Percentiles rank a stretch among this genome's conserved stretches.
These are phyloP conservation scores for Tilletiaria anomala DNA, from an alignment of 1,284 basidiomycete species.

Conservation along the genomic window DNA sequence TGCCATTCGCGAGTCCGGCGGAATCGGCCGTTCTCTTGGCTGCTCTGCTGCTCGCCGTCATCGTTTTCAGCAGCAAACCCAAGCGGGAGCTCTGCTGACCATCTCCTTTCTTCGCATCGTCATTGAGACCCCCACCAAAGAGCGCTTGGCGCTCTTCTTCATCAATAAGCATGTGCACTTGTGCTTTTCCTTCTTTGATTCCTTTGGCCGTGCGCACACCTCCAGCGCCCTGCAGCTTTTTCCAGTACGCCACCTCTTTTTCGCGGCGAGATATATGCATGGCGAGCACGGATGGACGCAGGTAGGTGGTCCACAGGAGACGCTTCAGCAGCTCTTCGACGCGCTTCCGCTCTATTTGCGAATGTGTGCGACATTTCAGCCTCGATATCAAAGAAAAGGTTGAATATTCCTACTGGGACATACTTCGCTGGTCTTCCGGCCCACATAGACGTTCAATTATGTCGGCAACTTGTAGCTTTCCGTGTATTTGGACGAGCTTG, in stretches of 20 bases:
- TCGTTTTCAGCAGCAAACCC: background rate
- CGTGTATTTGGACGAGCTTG: constrained; percentile 56
- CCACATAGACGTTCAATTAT: constrained; percentile 52
- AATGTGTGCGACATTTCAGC: too few relatives aligned
- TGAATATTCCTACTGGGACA: too few relatives aligned
- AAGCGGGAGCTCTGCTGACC: background rate
- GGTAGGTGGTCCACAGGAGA: constrained; percentile 21
- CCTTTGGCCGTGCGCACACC: constrained; percentile 40
- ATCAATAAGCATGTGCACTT: constrained; percentile 31
- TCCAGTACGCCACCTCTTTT: constrained; percentile 30
- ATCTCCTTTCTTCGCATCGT: background rate
- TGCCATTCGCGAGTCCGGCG: background rate
- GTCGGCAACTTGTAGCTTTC: constrained; percentile 64
- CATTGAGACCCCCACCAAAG: background rate
- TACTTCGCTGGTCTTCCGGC: too few relatives aligned
- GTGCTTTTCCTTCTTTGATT: constrained; percentile 32
- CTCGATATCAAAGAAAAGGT: too few relatives aligned
- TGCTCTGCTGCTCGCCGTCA: too few relatives aligned
- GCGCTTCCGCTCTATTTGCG: too few relatives aligned
- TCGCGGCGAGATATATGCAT: constrained; percentile 40
- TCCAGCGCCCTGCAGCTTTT: constrained; percentile 18
- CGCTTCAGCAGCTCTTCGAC: constrained; percentile 8
- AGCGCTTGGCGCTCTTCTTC: constrained; percentile 33
- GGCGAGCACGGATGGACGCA: constrained; percentile 24
- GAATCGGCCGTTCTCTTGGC: too few relatives aligned